Percentiles rank a stretch among this genome's conserved stretches.
phyloP scores from a whole-genome alignment of 257 asterid genomes.

The Nicotiana obtusifolia region DNA sequence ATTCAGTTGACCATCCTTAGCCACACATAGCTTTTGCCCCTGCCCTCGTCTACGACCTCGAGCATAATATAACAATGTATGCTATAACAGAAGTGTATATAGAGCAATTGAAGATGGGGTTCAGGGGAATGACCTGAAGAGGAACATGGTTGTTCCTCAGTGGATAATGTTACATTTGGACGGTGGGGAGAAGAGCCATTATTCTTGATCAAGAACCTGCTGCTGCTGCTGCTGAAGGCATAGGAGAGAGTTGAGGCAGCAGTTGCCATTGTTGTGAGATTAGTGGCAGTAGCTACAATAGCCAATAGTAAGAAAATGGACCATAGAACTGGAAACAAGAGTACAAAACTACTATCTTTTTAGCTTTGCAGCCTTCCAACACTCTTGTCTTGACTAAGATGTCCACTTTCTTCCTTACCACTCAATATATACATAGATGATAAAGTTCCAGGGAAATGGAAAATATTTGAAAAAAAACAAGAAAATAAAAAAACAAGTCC shows the following conservation, averaged over 20 bases:
- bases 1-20: too few relatives aligned
- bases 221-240: background rate
- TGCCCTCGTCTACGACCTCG: too few relatives aligned
- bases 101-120: background rate
- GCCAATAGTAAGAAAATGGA: too few relatives aligned
- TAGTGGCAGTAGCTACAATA: too few relatives aligned
- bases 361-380: background rate
- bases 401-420: background rate
- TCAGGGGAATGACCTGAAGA: slow-evolving; percentile 5
- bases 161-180: background rate
- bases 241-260: slow-evolving; percentile 10
- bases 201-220: background rate
- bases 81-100: too few relatives aligned
- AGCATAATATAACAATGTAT: too few relatives aligned
- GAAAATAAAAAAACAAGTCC: too few relatives aligned
- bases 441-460: background rate
- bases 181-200: background rate
- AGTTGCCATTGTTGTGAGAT: background rate
- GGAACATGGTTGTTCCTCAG: slow-evolving; percentile 10
- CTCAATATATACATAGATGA: background rate
- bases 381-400: background rate
- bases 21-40: too few relatives aligned
- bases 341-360: too few relatives aligned
- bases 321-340: too few relatives aligned
- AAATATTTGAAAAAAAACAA: too few relatives aligned